phyloP scores from a whole-genome alignment of 2,329 filamentous ascomycete species.

The Penicillium nordicum region DNA sequence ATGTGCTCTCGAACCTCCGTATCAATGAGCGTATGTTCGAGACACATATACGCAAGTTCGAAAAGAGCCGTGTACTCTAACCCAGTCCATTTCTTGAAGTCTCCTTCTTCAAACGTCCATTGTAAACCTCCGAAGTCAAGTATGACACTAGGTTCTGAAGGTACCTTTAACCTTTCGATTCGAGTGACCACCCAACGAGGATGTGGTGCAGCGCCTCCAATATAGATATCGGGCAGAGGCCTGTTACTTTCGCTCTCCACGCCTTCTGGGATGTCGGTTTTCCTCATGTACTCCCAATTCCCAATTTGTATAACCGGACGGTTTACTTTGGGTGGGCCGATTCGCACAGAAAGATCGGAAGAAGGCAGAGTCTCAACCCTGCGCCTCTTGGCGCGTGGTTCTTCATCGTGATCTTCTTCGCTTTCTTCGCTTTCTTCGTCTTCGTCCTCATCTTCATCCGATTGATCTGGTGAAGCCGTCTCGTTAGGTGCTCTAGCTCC shows the following conservation, averaged over 20 bases:
- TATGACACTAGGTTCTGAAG: neutral
- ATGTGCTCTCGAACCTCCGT: neutral
- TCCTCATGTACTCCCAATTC: neutral
- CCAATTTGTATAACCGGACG: neutral
- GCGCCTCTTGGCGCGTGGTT: neutral
- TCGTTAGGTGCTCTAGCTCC: neutral
- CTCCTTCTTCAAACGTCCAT: slow-evolving; percentile 2
- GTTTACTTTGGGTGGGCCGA: neutral
- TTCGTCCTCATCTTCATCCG: slow-evolving; percentile 1
- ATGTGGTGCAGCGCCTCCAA: slow-evolving; percentile 3
- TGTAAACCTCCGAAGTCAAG: neutral
- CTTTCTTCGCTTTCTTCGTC: slow-evolving; percentile 4
- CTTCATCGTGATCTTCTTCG: neutral
- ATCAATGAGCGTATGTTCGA: neutral
- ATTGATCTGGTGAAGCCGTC: neutral
- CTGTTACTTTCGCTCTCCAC: neutral
- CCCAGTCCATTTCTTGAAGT: neutral
- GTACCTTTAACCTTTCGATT: neutral
- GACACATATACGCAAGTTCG: slow-evolving; percentile 1
- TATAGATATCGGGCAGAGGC: neutral
- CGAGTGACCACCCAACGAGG: slow-evolving; percentile 5
- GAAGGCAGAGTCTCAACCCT: neutral
- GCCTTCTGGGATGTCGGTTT: neutral
- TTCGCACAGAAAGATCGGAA: neutral
- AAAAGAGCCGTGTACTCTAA: neutral